phyloP scores from a whole-genome alignment of 169 alveolate species.

The Plasmodium sp. region DNA sequence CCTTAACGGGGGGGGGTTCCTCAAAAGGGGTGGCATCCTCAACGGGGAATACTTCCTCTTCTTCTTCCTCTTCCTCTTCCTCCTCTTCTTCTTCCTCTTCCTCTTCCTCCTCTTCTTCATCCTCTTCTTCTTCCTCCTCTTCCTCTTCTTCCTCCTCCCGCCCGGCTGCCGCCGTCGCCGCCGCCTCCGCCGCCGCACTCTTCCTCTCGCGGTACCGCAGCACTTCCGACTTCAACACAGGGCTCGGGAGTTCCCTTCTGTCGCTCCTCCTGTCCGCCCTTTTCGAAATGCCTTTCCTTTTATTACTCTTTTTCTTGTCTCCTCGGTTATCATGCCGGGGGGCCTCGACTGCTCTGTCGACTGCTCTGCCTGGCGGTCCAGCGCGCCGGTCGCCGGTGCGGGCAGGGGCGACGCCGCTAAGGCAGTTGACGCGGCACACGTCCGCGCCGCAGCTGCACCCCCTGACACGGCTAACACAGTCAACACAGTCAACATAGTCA shows the following conservation, averaged over 20 bases:
- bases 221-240: neutral
- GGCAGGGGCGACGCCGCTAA: neutral
- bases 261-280: neutral
- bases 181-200: neutral
- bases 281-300: neutral
- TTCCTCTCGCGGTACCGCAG: neutral
- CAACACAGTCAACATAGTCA: neutral
- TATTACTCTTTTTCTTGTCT: neutral
- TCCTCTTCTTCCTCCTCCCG: no score
- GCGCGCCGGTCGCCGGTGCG: neutral
- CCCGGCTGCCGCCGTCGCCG: neutral
- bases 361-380: neutral
- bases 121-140: no score
- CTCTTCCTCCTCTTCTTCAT: no score
- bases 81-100: no score
- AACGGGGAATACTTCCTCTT: neutral
- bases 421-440: no score
- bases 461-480: neutral
- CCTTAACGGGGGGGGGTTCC: no score
- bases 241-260: neutral
- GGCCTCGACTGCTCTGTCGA: neutral
- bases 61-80: neutral
- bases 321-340: neutral
- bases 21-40: no score
- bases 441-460: no score